phyloP scores from a whole-genome alignment of 208 protist species.

The Leishmania tropica region DNA sequence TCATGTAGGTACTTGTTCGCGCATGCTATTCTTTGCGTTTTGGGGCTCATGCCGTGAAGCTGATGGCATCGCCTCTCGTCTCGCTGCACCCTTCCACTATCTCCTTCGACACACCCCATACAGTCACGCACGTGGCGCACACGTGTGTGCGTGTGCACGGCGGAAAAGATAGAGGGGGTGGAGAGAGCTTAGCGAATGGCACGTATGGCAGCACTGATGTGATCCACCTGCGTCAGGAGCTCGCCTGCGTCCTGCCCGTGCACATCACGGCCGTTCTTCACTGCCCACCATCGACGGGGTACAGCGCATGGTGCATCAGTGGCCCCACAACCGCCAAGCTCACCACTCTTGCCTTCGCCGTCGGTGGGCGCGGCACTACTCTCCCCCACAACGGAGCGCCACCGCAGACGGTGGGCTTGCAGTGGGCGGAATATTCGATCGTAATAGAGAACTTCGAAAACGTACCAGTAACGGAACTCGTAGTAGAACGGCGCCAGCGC shows the following conservation, averaged over 20 bases:
- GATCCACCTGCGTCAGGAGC: not conserved
- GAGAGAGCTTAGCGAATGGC: conserved; percentile 2
- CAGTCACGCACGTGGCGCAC: not conserved
- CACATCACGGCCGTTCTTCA: conserved; percentile 5
- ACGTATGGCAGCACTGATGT: not conserved
- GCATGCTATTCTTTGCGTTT: no score
- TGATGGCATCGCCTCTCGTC: not conserved
- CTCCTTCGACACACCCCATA: not conserved
- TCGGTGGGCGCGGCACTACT: not conserved
- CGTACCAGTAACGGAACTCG: conserved; percentile 79
- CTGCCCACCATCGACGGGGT: conserved; percentile 17
- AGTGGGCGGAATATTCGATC: conserved; percentile 32
- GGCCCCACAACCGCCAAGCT: not conserved
- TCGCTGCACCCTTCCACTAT: not conserved
- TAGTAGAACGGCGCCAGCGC: conserved; percentile 39
- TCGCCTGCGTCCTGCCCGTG: not conserved
- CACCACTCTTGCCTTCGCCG: not conserved
- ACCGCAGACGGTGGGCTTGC: conserved; percentile 22
- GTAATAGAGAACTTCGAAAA: conserved; percentile 70
- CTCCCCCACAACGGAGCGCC: not conserved
- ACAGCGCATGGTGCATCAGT: not conserved
- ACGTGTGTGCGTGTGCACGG: not conserved
- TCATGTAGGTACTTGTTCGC: not conserved
- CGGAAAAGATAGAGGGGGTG: not conserved
- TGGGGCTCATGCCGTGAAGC: not conserved